Evolutionary conservation across 1,284 basidiomycete genomes (phyloP).

Genomic region (Athelia psychrophila): DNA sequence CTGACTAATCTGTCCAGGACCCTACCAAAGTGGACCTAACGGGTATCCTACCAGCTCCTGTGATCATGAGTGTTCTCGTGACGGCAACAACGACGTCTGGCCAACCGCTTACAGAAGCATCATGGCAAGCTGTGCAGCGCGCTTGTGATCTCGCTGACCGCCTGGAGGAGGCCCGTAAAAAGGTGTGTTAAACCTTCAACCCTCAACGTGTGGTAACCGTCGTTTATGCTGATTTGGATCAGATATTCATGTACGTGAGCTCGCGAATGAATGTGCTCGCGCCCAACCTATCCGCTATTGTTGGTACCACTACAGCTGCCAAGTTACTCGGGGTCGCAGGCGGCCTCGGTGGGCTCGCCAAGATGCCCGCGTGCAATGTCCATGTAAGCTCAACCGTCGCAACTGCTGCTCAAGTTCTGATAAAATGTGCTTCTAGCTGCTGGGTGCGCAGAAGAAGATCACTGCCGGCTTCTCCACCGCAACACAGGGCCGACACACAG

Average conservation of each 20-base stretch:
- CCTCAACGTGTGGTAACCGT: conserved; percentile 13
- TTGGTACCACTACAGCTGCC: conserved; percentile 97
- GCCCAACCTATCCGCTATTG: conserved; percentile 96
- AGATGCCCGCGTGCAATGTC: conserved; percentile 96
- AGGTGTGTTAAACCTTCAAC: conserved; percentile 52
- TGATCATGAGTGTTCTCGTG: conserved; percentile 95
- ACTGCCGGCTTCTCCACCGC: conserved; percentile 81
- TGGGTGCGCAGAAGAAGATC: conserved; percentile 92
- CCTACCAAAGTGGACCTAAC: conserved; percentile 81
- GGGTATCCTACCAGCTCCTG: conserved; percentile 84
- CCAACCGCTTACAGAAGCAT: conserved; percentile 61
- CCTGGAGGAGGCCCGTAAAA: conserved; percentile 86
- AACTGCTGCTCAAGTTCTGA: conserved; percentile 2
- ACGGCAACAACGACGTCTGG: conserved; percentile 92
- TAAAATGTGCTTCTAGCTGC: conserved; percentile 51
- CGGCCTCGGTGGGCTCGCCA: conserved; percentile 85
- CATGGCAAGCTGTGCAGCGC: conserved; percentile 81
- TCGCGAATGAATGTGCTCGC: conserved; percentile 98
- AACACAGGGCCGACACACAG: conserved; percentile 89
- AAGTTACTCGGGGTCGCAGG: conserved; percentile 98
- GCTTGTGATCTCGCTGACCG: conserved; percentile 89
- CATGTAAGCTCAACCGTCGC: conserved; percentile 58
- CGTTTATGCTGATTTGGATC: conserved; percentile 5
- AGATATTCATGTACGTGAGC: conserved; percentile 99
- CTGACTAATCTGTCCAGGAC: conserved; percentile 44